Evolutionary conservation across 208 protist genomes (phyloP).

Genomic region (Willaertia magna): DNA sequence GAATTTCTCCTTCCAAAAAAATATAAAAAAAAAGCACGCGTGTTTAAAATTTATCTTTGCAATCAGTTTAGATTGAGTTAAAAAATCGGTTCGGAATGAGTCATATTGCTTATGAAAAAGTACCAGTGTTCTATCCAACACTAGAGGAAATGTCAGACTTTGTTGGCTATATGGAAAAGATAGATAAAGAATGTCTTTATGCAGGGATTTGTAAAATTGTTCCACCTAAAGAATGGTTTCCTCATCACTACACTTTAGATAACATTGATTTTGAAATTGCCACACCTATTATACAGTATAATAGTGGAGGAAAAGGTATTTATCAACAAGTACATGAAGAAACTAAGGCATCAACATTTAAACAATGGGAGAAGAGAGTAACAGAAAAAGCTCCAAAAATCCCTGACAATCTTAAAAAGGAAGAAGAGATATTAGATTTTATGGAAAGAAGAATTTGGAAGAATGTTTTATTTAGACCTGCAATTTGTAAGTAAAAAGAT

Average conservation of each 20-base stretch:
- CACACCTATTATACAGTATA: neutral
- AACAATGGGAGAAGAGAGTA: neutral
- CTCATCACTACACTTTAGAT: neutral
- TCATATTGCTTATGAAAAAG: neutral
- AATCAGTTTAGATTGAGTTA: no score
- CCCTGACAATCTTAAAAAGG: neutral
- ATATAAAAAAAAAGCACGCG: no score
- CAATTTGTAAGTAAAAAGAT: no score
- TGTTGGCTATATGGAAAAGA: neutral
- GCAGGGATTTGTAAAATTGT: neutral
- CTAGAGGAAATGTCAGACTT: neutral
- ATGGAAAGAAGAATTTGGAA: conserved; percentile 9
- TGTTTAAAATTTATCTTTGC: no score
- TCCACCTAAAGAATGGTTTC: neutral
- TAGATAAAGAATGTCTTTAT: neutral
- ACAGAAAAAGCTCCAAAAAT: neutral
- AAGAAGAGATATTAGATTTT: neutral
- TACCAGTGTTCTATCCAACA: neutral
- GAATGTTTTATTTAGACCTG: neutral
- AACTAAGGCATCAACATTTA: neutral
- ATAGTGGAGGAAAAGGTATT: neutral
- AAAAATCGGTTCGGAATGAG: no score
- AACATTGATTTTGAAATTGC: neutral
- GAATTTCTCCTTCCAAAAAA: no score
- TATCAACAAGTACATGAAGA: neutral